These are phyloP conservation scores for Alternaria longipes DNA, from an alignment of 2,329 filamentous ascomycete genomes.

Conservation along the genomic window DNA sequence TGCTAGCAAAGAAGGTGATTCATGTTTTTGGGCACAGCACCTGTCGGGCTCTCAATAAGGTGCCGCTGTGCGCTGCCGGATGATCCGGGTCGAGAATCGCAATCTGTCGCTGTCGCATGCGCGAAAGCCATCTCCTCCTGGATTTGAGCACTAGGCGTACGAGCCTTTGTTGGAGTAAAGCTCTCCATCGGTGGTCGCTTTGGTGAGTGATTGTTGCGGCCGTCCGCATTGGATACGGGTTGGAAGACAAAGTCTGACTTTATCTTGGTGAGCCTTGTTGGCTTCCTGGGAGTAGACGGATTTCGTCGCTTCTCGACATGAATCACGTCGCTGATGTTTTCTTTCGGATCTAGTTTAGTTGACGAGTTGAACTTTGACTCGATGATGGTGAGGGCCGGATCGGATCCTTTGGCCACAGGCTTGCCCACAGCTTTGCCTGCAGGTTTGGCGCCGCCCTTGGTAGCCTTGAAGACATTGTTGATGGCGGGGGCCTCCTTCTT, in stretches of 20 bases:
- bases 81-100: conserved; percentile 39
- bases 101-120: conserved; percentile 19
- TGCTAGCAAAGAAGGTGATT: conserved; percentile 30
- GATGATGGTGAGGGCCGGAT: conserved; percentile 10
- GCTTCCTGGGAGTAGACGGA: conserved; percentile 33
- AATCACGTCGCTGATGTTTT: conserved; percentile 24
- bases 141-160: conserved; percentile 41
- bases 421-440: conserved; percentile 25
- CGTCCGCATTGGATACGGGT: conserved; percentile 39
- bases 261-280: conserved; percentile 33
- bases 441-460: conserved; percentile 35
- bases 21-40: conserved; percentile 35
- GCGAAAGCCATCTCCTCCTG: conserved; percentile 30
- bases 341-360: conserved; percentile 21
- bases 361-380: conserved; percentile 19
- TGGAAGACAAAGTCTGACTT: conserved; percentile 36
- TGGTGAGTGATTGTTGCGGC: conserved; percentile 46
- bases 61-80: conserved; percentile 34
- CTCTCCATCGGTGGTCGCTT: conserved; percentile 40
- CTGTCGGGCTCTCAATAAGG: conserved; percentile 34
- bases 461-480: conserved; percentile 42
- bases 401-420: conserved; percentile 15
- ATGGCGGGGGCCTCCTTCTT: conserved; percentile 37
- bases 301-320: conserved; percentile 19
- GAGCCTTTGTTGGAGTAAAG: conserved; percentile 42